Percentiles rank a stretch among this genome's conserved stretches.
Conservation (phyloP, 441 rosid species). For the Arabidopsis hybrid region DNA sequence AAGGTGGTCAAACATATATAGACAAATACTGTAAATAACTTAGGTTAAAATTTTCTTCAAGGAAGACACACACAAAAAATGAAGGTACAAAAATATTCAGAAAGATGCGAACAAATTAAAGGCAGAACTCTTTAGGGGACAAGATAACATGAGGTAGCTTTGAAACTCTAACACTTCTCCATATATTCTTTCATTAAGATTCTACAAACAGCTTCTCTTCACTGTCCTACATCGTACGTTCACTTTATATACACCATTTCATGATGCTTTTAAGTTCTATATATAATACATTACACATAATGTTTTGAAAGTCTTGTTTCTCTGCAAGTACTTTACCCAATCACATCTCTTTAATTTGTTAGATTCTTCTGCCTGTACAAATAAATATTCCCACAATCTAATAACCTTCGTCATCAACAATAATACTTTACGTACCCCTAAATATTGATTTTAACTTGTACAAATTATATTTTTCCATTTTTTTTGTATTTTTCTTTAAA, state of each 20-base stretch:
- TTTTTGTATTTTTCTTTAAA: background rate
- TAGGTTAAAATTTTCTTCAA: background rate
- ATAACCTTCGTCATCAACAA: slow-evolving; percentile 8
- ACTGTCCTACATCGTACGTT: slow-evolving; percentile 39
- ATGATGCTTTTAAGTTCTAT: slow-evolving; percentile 4
- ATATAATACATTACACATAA: background rate
- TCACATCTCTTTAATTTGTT: slow-evolving; percentile 36
- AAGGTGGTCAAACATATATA: slow-evolving; percentile 20
- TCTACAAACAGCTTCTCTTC: slow-evolving; percentile 43
- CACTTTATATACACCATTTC: slow-evolving; percentile 38
- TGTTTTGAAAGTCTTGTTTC: slow-evolving; percentile 22
- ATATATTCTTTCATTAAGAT: slow-evolving; percentile 38
- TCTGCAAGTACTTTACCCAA: slow-evolving; percentile 33
- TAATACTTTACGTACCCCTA: background rate
- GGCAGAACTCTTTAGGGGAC: slow-evolving; percentile 34
- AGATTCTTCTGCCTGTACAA: slow-evolving; percentile 34
- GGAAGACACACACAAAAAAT: background rate
- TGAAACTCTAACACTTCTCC: slow-evolving; percentile 24
- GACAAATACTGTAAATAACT: slow-evolving; percentile 4
- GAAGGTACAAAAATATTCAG: slow-evolving; percentile 20
- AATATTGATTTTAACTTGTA: background rate
- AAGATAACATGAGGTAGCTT: slow-evolving; percentile 41
- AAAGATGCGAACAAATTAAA: slow-evolving; percentile 30
- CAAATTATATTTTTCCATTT: background rate
- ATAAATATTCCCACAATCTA: slow-evolving; percentile 35